These are phyloP conservation scores for Graphium sp. DNA, from an alignment of 2,329 filamentous ascomycete species.

Conservation along the genomic window DNA sequence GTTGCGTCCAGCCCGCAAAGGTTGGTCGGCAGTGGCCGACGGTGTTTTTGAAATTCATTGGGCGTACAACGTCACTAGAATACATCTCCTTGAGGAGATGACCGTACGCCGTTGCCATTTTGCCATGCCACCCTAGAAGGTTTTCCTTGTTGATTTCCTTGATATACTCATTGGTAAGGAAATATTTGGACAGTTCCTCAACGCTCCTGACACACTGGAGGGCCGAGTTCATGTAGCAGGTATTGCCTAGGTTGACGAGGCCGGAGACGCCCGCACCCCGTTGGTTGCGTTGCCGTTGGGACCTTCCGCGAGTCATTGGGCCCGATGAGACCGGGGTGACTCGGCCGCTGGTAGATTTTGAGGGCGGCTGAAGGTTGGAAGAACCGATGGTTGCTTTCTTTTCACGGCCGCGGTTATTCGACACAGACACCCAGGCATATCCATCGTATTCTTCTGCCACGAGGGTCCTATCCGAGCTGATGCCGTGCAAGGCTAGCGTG, in stretches of 20 bases:
- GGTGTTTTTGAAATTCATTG: constrained; percentile 40
- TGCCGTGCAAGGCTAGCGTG: constrained; percentile 46
- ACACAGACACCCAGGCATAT: constrained; percentile 30
- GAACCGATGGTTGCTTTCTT: constrained; percentile 19
- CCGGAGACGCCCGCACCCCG: constrained; percentile 64
- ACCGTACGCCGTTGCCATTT: constrained; percentile 74
- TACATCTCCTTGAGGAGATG: constrained; percentile 65
- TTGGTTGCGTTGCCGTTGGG: constrained; percentile 52
- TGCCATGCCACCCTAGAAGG: constrained; percentile 68
- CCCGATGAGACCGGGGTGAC: constrained; percentile 44
- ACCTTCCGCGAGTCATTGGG: constrained; percentile 53
- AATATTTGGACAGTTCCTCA: constrained; percentile 85
- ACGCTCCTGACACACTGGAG: constrained; percentile 88
- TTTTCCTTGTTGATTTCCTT: constrained; percentile 75
- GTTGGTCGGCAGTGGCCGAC: constrained; percentile 52
- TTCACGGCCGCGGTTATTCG: constrained; percentile 13
- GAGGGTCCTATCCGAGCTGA: constrained; percentile 58
- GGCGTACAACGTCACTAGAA: constrained; percentile 56
- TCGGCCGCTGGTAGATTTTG: constrained; percentile 33
- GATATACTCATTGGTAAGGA: constrained; percentile 58
- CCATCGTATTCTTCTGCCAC: constrained; percentile 67
- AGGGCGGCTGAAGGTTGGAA: constrained; percentile 1
- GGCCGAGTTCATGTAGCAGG: constrained; percentile 98
- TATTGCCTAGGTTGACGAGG: constrained; percentile 83
- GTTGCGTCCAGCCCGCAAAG: constrained; percentile 89